Conservation (phyloP, 345 rosid species). For the Rhodomyrtus tomentosa region DNA sequence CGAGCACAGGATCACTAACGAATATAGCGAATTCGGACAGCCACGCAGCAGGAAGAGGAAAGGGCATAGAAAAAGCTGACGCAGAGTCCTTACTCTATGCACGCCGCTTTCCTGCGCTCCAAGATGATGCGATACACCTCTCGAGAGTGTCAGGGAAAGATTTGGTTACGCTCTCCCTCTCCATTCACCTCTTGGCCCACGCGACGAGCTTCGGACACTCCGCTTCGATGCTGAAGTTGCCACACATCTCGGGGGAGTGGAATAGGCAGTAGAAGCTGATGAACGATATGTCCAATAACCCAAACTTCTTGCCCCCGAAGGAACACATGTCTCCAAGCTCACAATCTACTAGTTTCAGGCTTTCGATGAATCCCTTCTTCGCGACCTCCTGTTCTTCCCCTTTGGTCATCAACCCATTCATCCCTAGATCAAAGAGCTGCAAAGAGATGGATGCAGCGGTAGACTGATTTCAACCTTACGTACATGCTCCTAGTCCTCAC, state of each 20-base stretch:
- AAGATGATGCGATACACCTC: slow-evolving; percentile 4
- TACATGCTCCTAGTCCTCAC: neutral
- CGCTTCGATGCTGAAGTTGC: slow-evolving; percentile 12
- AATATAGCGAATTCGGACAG: too few species aligned
- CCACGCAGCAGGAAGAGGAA: too few species aligned
- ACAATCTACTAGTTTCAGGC: slow-evolving; percentile 10
- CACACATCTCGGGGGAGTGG: slow-evolving; percentile 11
- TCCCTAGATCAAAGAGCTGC: slow-evolving; percentile 6
- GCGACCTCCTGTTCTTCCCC: slow-evolving; percentile 15
- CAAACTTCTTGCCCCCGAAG: slow-evolving; percentile 18
- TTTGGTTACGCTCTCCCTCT: slow-evolving; percentile 17
- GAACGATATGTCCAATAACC: slow-evolving; percentile 11
- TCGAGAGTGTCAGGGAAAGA: slow-evolving; percentile 8
- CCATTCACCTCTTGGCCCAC: slow-evolving; percentile 29
- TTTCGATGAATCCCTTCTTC: slow-evolving; percentile 12
- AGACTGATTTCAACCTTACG: neutral
- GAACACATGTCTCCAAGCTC: slow-evolving; percentile 16
- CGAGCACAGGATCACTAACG: too few species aligned
- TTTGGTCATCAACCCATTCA: neutral
- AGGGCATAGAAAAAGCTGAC: too few species aligned
- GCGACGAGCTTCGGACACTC: slow-evolving; percentile 20
- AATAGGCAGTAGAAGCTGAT: slow-evolving; percentile 10
- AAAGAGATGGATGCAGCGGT: neutral
- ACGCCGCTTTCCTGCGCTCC: slow-evolving; percentile 4
- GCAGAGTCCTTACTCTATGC: neutral